Evolutionary conservation across 345 rosid genomes (phyloP), one percentile per base, ranked within the genome.

Genomic region (Syzygium aqueum): DNA sequence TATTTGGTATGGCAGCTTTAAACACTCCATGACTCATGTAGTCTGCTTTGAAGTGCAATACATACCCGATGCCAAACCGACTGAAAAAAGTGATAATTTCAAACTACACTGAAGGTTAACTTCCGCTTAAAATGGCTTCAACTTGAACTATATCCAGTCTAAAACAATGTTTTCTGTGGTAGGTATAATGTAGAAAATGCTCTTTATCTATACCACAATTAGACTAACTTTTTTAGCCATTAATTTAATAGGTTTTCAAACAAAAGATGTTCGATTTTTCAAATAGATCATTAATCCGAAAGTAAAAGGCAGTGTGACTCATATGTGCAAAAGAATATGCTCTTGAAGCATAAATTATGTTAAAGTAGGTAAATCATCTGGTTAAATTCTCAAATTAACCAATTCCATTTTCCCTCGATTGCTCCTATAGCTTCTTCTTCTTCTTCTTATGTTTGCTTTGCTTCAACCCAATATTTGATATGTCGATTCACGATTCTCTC

Each of bases 1-100:
- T 77, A 92, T 91, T 77, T 93, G 94, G 93, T 93, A 93, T 52
- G 80, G 37, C 25, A 73, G 25, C 80, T 73, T 73, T 33, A 0
- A 33, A 9, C 46, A 8, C 40, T 33, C 37, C 1, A 33, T 13
- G 49, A 22, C 46, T 19, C 25, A 19, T 33, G 49, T 40, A 73
- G 80, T 73, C 49, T 12, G 25, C 80, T 73, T 73, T 73, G 25
- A 33, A 19, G 46, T 73, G 43, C 37, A 73, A 73, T 19, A 22
- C 7, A 21, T 22, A 73, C 9, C 43, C 13, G 4, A 73, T 4
- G 80, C 80, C 49, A 73, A 73, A 33, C 80, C 80, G 2, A 33
- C 80, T 73, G 27, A 43, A 54, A 86, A 88, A 52, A 86, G 90
- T 93, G 93, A 85, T 90, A 86, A 88, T 51, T 59, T 6, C 84